Conservation (phyloP, 140 eudicot genomes). For the Anethum foeniculum region DNA sequence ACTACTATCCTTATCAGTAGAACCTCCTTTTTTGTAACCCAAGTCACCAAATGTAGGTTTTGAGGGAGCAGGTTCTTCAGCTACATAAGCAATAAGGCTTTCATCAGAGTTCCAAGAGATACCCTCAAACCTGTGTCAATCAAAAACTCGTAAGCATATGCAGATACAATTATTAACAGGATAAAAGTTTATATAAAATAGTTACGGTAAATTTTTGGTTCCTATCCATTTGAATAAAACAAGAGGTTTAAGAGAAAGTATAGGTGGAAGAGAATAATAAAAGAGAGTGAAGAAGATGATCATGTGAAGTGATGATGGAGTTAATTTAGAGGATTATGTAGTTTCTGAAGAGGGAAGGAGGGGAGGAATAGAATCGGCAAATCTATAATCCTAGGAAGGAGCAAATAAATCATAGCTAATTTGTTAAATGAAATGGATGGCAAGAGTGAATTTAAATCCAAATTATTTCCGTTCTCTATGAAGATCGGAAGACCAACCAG, state of each 20-base stretch:
- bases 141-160: background rate
- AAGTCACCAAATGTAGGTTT: slow-evolving; percentile 56
- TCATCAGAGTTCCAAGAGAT: slow-evolving; percentile 88
- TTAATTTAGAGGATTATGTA: background rate
- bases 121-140: slow-evolving; percentile 82
- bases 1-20: slow-evolving; percentile 58
- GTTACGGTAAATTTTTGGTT: background rate
- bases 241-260: background rate
- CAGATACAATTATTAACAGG: background rate
- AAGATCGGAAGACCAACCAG: background rate
- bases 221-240: background rate
- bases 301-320: background rate
- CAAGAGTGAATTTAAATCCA: background rate
- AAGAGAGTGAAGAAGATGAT: background rate
- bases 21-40: slow-evolving; percentile 56
- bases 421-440: background rate
- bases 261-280: background rate
- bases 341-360: background rate
- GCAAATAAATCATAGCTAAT: background rate
- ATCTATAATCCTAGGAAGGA: background rate
- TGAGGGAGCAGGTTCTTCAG: slow-evolving; percentile 74
- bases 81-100: slow-evolving; percentile 83
- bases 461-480: background rate
- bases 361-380: background rate
- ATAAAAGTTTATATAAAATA: background rate